These are phyloP conservation scores for Cladobotryum protrusum DNA, from an alignment of 2,329 filamentous ascomycete genomes.

Conservation along the genomic window DNA sequence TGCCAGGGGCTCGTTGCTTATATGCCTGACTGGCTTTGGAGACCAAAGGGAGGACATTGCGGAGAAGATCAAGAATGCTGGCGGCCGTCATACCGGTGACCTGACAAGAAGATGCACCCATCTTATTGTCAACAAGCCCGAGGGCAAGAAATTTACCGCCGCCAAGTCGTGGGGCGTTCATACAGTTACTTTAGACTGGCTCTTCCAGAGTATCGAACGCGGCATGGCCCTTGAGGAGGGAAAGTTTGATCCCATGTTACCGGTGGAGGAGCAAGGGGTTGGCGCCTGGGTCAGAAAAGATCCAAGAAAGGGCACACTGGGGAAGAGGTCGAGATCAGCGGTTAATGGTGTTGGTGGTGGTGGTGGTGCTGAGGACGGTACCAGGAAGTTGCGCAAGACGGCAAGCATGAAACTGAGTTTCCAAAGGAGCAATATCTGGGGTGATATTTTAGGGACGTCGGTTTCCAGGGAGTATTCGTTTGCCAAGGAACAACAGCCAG, in stretches of 20 bases:
- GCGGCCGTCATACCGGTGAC: conserved; percentile 81
- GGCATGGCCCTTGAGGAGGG: conserved; percentile 87
- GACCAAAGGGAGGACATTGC: conserved; percentile 65
- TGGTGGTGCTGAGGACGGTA: conserved; percentile 44
- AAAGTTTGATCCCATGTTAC: conserved; percentile 72
- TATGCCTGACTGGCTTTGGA: conserved; percentile 54
- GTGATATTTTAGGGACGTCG: conserved; percentile 64
- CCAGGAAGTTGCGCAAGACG: conserved; percentile 78
- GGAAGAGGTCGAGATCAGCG: conserved; percentile 54
- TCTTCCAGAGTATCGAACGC: conserved; percentile 72
- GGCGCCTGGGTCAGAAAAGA: conserved; percentile 63
- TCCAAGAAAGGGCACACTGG: conserved; percentile 39
- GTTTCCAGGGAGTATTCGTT: conserved; percentile 30
- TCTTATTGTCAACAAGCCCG: conserved; percentile 70
- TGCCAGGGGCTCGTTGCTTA: conserved; percentile 38
- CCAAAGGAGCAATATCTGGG: conserved; percentile 83
- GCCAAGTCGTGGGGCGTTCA: conserved; percentile 78
- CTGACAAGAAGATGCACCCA: conserved; percentile 83
- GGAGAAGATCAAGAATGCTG: conserved; percentile 59
- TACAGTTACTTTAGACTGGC: conserved; percentile 78
- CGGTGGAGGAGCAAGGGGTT: conserved; percentile 63
- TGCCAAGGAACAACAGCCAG: conserved; percentile 17
- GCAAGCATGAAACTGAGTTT: conserved; percentile 76
- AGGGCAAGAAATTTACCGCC: conserved; percentile 84
- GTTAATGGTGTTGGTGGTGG: conserved; percentile 23